Evolutionary conservation across 768 basidiomycete genomes (phyloP).

Genomic region (Neoboletus subvelutipes): DNA sequence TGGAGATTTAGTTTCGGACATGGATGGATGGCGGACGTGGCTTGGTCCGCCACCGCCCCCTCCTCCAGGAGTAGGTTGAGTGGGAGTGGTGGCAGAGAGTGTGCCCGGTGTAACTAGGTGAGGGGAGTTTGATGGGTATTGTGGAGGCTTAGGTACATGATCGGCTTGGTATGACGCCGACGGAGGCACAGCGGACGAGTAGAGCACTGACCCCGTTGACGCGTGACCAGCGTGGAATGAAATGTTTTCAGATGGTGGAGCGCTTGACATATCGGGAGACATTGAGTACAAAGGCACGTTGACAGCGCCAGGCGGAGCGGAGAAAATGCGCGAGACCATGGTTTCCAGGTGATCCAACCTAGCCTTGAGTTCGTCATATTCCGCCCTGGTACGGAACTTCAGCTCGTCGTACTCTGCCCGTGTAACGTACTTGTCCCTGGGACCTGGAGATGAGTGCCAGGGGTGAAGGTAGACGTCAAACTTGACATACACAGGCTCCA

Average conservation of each 20-base stretch:
- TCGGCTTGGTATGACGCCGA: conserved; percentile 28
- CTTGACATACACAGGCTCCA: conserved; percentile 71
- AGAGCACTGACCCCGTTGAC: conserved; percentile 26
- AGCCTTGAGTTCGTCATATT: conserved; percentile 56
- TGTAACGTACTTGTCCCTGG: conserved; percentile 78
- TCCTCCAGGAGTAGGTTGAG: conserved; percentile 15
- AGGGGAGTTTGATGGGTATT: conserved; percentile 31
- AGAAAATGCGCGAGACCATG: conserved; percentile 44
- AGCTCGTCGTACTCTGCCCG: conserved; percentile 77
- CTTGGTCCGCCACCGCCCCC: conserved; percentile 15
- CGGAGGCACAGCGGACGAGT: conserved; percentile 21
- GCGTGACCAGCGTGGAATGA: conserved; percentile 31
- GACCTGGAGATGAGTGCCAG: conserved; percentile 14
- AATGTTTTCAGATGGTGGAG: conserved; percentile 25
- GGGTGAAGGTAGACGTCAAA: neutral
- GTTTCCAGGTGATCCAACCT: conserved; percentile 62
- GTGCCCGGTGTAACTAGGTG: conserved; percentile 25
- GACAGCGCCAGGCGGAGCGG: conserved; percentile 28
- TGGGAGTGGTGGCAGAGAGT: conserved; percentile 20
- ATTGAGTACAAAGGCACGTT: conserved; percentile 32
- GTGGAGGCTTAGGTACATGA: conserved; percentile 21
- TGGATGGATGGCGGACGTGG: conserved; percentile 29
- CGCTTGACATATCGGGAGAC: conserved; percentile 31
- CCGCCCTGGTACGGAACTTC: conserved; percentile 44
- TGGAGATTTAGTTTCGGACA: conserved; percentile 33